Evolutionary conservation across 257 asterid species (phyloP), one percentile per base, ranked within the genome.

Genomic region (Catharanthus roseus): DNA sequence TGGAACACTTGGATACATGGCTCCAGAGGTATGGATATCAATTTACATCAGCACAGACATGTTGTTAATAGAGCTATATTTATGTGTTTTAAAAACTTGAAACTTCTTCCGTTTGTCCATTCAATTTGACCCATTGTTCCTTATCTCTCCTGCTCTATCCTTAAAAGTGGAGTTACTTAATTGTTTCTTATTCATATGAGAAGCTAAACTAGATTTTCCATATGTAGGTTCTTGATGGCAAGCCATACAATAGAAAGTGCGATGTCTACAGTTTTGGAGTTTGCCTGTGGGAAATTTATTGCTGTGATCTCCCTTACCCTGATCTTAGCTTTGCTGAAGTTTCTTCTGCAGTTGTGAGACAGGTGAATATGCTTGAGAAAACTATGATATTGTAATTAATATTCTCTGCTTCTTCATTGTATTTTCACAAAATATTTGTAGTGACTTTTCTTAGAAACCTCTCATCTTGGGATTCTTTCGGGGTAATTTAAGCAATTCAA

Each of bases 1-100:
- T 0, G 98, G 98, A 77, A 93, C 98, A 10, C 97, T 93, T 29
- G 96, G 97, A 77, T 93, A 93, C 79, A 93, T 93, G 98, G 98
- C 98, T 13, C 98, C 98, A 1, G 97, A 93, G 97, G 97, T 92
- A 87, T 65, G 50, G 67, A 24, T 24, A 3, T 61, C 13, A 29
- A 65, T 34, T 33, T 24, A 19, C 26, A 15, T n/a, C n/a, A n/a
- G n/a, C n/a, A n/a, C n/a, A n/a, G n/a, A n/a, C n/a, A n/a, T n/a
- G n/a, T n/a, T n/a, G n/a, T n/a, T n/a, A n/a, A n/a, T n/a, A n/a
- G n/a, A n/a, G n/a, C n/a, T 38, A 8, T 38, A 38, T 8, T 38
- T 3, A 21, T 18, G 3, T 60, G 65, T 60, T 28, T 13, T 5
- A 3, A 15, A 38, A 29, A 31, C n/a, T 24, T 12, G 19, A 28